A percentile compares a stretch with the other conserved stretches of the same genome.
phyloP scores from a whole-genome alignment of 2,329 filamentous ascomycete genomes.

The Alternaria sp. region DNA sequence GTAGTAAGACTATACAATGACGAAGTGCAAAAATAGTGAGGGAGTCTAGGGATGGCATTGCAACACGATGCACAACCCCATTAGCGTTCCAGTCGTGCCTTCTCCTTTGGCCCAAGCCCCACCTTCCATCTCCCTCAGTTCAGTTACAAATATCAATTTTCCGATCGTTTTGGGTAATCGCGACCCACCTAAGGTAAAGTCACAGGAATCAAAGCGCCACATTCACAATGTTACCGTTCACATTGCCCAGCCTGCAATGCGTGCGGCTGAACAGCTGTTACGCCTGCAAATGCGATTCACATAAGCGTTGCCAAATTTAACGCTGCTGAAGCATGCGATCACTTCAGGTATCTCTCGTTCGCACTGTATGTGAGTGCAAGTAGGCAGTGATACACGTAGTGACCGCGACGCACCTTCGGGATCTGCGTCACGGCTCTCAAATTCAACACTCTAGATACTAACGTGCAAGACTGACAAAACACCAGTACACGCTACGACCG shows the following conservation, averaged over 20 bases:
- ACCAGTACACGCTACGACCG: too few relatives aligned
- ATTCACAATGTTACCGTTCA: not conserved
- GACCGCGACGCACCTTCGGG: too few relatives aligned
- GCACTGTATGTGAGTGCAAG: too few relatives aligned
- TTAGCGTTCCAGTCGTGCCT: not conserved
- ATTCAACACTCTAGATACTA: too few relatives aligned
- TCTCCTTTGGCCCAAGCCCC: not conserved
- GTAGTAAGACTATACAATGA: not conserved
- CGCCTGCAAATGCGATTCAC: conserved; percentile 6
- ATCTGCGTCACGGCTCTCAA: too few relatives aligned
- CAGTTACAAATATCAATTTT: not conserved
- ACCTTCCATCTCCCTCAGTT: not conserved
- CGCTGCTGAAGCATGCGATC: not conserved
- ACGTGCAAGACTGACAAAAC: too few relatives aligned
- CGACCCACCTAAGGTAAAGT: not conserved
- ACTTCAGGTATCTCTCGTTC: too few relatives aligned
- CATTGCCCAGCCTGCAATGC: conserved; percentile 1
- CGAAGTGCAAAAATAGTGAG: not conserved
- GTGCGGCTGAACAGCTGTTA: conserved; percentile 20
- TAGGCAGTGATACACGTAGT: too few relatives aligned
- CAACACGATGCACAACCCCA: not conserved
- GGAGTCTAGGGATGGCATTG: not conserved
- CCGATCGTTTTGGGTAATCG: not conserved
- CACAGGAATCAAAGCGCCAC: not conserved
- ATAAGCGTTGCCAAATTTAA: not conserved